These are phyloP conservation scores for Hortiboletus flavorubellus DNA, from an alignment of 768 basidiomycete genomes.

Conservation along the genomic window DNA sequence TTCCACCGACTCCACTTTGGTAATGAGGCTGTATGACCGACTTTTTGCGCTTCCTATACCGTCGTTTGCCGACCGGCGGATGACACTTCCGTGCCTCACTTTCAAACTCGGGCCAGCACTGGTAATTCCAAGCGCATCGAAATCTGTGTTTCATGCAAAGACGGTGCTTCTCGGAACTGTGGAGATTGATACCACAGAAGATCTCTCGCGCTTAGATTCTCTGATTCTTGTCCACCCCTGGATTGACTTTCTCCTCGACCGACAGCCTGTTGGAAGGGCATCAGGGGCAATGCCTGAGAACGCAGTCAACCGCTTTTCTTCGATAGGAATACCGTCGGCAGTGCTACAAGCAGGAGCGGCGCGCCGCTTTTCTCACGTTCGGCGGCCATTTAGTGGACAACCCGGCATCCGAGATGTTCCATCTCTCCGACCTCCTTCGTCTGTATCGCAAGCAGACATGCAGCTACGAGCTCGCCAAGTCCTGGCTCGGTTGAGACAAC, in stretches of 20 bases:
- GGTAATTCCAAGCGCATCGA: neutral
- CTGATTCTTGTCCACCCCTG: too few species aligned
- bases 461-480: neutral
- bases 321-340: neutral
- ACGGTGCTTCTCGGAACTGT: neutral
- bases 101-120: neutral
- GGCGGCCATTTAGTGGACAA: too few species aligned
- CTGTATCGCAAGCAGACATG: neutral
- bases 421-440: neutral
- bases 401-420: neutral
- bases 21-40: neutral
- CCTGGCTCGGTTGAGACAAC: too few species aligned
- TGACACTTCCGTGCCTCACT: constrained; percentile 5
- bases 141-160: too few species aligned
- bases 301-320: neutral
- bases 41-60: neutral
- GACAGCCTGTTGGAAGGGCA: too few species aligned
- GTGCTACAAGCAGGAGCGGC: too few species aligned
- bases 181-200: neutral
- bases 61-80: neutral
- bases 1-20: neutral
- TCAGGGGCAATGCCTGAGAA: neutral
- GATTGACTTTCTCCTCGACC: too few species aligned
- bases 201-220: neutral
- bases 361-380: too few species aligned